A percentile compares a stretch with the other conserved stretches of the same genome.
These are phyloP conservation scores for Arthrobotrys megalospora DNA, from an alignment of 2,329 filamentous ascomycete species.

Conservation along the genomic window DNA sequence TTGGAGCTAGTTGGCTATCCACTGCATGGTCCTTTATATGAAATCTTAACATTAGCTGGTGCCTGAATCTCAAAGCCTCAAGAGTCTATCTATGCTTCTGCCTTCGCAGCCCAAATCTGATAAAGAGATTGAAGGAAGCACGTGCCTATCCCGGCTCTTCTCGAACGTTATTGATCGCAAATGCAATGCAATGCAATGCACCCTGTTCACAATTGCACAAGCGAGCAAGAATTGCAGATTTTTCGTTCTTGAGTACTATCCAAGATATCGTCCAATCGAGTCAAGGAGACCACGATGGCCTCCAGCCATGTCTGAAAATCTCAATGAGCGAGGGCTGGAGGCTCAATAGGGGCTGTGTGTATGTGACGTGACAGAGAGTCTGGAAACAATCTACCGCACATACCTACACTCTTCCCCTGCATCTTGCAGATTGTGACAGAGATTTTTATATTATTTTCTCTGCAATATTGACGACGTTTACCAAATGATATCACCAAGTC, in stretches of 20 bases:
- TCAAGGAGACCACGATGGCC: background rate
- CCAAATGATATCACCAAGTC: slow-evolving; percentile 39
- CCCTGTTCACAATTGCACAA: slow-evolving; percentile 37
- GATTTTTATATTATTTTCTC: background rate
- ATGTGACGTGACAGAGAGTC: slow-evolving; percentile 8
- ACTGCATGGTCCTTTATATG: background rate
- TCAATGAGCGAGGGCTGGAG: background rate
- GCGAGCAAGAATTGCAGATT: slow-evolving; percentile 12
- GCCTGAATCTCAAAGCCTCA: background rate
- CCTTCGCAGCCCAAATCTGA: background rate
- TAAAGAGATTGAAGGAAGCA: slow-evolving; percentile 7
- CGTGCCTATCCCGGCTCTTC: slow-evolving; percentile 13
- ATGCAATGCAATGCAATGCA: slow-evolving; percentile 59
- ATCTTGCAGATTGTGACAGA: slow-evolving; percentile 35
- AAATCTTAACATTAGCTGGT: background rate
- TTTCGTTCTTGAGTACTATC: background rate
- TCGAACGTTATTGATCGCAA: slow-evolving; percentile 24
- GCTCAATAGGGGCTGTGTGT: slow-evolving; percentile 18
- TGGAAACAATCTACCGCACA: background rate
- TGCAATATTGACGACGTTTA: background rate
- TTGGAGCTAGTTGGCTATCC: background rate
- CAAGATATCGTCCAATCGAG: background rate
- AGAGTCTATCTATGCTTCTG: background rate
- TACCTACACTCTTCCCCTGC: slow-evolving; percentile 21
- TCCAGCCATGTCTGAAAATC: slow-evolving; percentile 1